These are phyloP conservation scores for Epichloe scottii DNA, from an alignment of 2,329 filamentous ascomycete species.

Conservation along the genomic window DNA sequence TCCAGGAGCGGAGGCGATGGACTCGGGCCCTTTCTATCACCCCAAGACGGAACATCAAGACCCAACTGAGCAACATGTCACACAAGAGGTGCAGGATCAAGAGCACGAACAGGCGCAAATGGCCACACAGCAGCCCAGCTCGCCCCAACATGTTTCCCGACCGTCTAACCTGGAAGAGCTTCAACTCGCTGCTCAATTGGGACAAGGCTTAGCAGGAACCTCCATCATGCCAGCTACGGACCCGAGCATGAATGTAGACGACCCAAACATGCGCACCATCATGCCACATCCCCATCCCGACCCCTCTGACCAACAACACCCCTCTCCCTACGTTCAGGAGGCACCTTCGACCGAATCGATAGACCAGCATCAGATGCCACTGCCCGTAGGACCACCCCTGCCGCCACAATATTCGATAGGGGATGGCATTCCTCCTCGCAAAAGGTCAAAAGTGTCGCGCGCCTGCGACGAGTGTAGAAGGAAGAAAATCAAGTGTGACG, in stretches of 20 bases:
- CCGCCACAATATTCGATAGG: slow-evolving; percentile 29
- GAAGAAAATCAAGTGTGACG: slow-evolving; percentile 86
- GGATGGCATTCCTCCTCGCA: slow-evolving; percentile 54
- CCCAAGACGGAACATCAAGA: slow-evolving; percentile 22
- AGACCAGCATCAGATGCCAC: slow-evolving; percentile 23
- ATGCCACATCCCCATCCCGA: slow-evolving; percentile 31
- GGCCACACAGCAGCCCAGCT: slow-evolving; percentile 20
- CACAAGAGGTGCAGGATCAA: slow-evolving; percentile 16
- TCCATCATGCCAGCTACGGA: slow-evolving; percentile 38
- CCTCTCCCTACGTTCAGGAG: slow-evolving; percentile 25
- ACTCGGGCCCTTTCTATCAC: slow-evolving; percentile 32
- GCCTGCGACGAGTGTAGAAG: slow-evolving; percentile 82
- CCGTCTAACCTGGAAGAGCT: slow-evolving; percentile 41
- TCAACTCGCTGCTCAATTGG: slow-evolving; percentile 45
- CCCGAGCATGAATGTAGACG: slow-evolving; percentile 30
- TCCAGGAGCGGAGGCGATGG: slow-evolving; percentile 30
- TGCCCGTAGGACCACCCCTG: slow-evolving; percentile 24
- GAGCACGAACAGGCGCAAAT: slow-evolving; percentile 21
- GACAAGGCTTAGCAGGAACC: slow-evolving; percentile 36
- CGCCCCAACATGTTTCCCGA: slow-evolving; percentile 27
- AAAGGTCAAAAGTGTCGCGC: slow-evolving; percentile 74
- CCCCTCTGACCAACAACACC: slow-evolving; percentile 21
- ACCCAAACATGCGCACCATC: slow-evolving; percentile 29
- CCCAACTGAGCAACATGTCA: slow-evolving; percentile 14
- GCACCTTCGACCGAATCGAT: slow-evolving; percentile 23